Percentiles rank a stretch among this genome's conserved stretches.
Evolutionary conservation across 2,329 filamentous ascomycete genomes (phyloP).

Genomic region (Diplodia mutila): DNA sequence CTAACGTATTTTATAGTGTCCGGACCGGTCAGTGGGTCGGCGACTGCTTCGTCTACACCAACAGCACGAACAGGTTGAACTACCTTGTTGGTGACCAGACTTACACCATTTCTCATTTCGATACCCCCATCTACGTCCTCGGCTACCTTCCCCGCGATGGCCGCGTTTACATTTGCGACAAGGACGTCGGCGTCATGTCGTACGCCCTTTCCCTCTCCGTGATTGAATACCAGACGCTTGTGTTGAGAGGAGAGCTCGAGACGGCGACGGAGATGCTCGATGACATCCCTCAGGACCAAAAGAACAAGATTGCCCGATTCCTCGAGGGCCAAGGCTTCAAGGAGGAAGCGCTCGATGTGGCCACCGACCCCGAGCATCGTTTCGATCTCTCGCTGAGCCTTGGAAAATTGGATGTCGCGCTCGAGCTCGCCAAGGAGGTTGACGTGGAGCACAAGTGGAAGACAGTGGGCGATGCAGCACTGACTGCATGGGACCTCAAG

Average conservation of each 20-base stretch:
- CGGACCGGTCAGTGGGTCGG: slow-evolving; percentile 97
- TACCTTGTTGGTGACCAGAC: slow-evolving; percentile 98
- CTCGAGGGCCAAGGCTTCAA: slow-evolving; percentile 97
- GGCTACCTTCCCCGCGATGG: slow-evolving; percentile 95
- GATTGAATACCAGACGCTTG: slow-evolving; percentile 94
- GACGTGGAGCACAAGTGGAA: slow-evolving; percentile 99
- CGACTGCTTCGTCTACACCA: slow-evolving; percentile 99
- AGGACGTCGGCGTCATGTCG: slow-evolving; percentile 89
- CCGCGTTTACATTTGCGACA: slow-evolving; percentile 93
- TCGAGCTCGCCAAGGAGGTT: slow-evolving; percentile 79
- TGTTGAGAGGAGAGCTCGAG: slow-evolving; percentile 91
- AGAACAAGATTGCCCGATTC: slow-evolving; percentile 98
- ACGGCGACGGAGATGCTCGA: slow-evolving; percentile 82
- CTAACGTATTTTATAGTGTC: slow-evolving; percentile 58
- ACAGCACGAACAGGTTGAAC: slow-evolving; percentile 93
- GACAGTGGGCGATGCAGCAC: slow-evolving; percentile 88
- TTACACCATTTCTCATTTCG: slow-evolving; percentile 96
- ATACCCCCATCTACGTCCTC: slow-evolving; percentile 90
- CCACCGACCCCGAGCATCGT: slow-evolving; percentile 93
- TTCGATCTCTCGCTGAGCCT: slow-evolving; percentile 88
- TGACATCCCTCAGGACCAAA: slow-evolving; percentile 85
- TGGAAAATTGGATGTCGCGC: slow-evolving; percentile 80
- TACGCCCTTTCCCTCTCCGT: slow-evolving; percentile 90
- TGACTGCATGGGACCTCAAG: slow-evolving; percentile 81
- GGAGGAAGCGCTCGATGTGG: slow-evolving; percentile 90